phyloP scores from a whole-genome alignment of 805 yeast genomes.

The Saccharomycopsis javanensis region DNA sequence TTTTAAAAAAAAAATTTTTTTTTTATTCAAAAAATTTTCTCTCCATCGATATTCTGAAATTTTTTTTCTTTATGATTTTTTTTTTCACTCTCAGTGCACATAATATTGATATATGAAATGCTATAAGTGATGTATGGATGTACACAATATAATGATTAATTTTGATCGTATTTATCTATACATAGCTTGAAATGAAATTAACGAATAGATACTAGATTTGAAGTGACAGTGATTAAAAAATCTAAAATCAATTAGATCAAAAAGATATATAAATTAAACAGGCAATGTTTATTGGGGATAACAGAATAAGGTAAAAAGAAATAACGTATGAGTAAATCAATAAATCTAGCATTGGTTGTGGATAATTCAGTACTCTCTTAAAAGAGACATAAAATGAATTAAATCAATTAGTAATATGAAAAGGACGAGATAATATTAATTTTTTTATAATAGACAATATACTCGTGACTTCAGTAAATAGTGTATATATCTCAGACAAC shows the following conservation, averaged over 20 bases:
- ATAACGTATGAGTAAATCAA: no score
- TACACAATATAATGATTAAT: not conserved
- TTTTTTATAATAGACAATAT: no score
- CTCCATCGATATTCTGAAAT: slow-evolving; percentile 1
- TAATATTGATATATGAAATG: not conserved
- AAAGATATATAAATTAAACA: no score
- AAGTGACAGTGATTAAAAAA: no score
- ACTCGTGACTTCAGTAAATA: no score
- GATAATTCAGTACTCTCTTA: no score
- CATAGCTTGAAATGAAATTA: no score
- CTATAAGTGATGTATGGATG: not conserved
- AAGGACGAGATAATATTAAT: no score
- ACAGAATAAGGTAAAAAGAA: not conserved
- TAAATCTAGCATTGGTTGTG: no score
- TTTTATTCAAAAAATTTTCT: not conserved
- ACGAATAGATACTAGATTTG: no score
- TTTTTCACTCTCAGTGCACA: not conserved
- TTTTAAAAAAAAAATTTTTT: not conserved
- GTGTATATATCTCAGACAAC: not conserved
- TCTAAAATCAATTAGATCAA: no score
- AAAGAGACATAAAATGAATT: not conserved
- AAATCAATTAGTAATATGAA: not conserved
- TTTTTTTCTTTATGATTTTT: not conserved
- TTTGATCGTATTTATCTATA: not conserved
- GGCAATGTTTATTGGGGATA: no score